Evolutionary conservation across 1,284 basidiomycete genomes (phyloP), one percentile per base, ranked within the genome.

Genomic region (Ustilago loliicola): DNA sequence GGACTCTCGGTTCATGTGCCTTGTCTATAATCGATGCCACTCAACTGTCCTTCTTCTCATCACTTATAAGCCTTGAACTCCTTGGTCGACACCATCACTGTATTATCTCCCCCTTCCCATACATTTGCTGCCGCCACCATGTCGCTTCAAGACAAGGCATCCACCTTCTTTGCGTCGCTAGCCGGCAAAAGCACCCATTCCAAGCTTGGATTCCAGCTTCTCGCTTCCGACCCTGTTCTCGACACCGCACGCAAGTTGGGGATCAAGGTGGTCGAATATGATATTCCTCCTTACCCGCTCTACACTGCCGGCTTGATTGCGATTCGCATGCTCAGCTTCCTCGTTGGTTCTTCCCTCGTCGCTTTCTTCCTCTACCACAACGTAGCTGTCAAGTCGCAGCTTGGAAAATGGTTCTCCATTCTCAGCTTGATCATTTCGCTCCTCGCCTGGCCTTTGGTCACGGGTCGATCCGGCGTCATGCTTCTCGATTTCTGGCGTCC

Each of bases 401-500:
- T 63, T 17, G 70, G 70, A 54, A 77, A 79, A 47, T 77, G 72
- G 75, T 60, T 69, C 40, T 81, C 67, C 7, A 72, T 81, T n/a
- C 52, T 77, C 29, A 30, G 15, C n/a, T 66, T 83, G 45, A 77
- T 83, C 55, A 11, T n/a, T 15, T 50, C 78, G 36, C 62, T 83
- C 6, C 60, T 83, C 38, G 64, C 78, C 27, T 83, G 82, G 82
- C 82, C 82, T 13, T 42, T 76, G n/a, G 23, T 81, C n/a, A 77
- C 78, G 4, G 80, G 77, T 29, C 57, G 59, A 60, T 80, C 77
- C 8, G 81, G 82, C 19, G 72, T 73, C 5, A 77, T 83, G 82
- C 72, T 83, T 32, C 66, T 85, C 65, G 82, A 84, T 67, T 86
- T 85, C 52, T 80, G 83, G 76, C 70, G 80, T 9, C 82, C 83